Percentiles rank a stretch among this genome's conserved stretches.
These are phyloP conservation scores for Phytophthora sojae DNA, from an alignment of 352 stramenopile genomes.

Conservation along the genomic window DNA sequence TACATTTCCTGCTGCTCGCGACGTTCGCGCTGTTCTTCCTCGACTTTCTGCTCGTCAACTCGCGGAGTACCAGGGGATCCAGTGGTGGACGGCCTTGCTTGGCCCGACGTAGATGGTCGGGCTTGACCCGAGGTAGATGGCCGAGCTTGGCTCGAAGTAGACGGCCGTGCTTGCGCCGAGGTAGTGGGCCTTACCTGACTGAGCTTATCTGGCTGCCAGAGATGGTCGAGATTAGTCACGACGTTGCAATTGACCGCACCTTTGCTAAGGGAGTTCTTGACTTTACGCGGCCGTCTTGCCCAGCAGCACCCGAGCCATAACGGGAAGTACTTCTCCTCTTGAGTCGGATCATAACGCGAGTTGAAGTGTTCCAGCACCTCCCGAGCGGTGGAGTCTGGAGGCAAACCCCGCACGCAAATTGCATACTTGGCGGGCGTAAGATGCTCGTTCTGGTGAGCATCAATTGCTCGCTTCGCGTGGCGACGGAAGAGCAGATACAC, in stretches of 20 bases:
- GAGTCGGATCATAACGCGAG: conserved; percentile 69
- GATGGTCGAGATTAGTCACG: conserved; percentile 75
- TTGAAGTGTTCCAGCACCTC: conserved; percentile 88
- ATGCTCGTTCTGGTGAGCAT: conserved; percentile 77
- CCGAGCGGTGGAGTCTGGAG: conserved; percentile 59
- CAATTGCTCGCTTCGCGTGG: conserved; percentile 55
- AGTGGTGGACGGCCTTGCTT: not conserved
- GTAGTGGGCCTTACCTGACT: not conserved
- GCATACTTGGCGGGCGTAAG: conserved; percentile 85
- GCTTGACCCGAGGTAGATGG: not conserved
- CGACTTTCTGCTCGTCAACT: not conserved
- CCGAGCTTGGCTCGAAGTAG: not conserved
- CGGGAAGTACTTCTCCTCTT: conserved; percentile 67
- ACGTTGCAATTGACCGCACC: conserved; percentile 51
- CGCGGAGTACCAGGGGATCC: not conserved
- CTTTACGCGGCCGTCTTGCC: conserved; percentile 48
- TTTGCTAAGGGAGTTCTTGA: conserved; percentile 56
- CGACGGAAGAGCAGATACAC: conserved; percentile 69
- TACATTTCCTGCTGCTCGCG: conserved; percentile 58
- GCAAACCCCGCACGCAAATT: conserved; percentile 78
- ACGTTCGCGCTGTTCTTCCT: conserved; percentile 1
- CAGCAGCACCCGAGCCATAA: conserved; percentile 78
- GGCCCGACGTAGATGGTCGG: not conserved
- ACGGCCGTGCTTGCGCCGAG: not conserved
- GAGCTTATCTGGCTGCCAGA: conserved; percentile 38